Base-by-base conservation (phyloP, 2,329 filamentous ascomycete genomes). In the Beauveria caledonica region DNA sequence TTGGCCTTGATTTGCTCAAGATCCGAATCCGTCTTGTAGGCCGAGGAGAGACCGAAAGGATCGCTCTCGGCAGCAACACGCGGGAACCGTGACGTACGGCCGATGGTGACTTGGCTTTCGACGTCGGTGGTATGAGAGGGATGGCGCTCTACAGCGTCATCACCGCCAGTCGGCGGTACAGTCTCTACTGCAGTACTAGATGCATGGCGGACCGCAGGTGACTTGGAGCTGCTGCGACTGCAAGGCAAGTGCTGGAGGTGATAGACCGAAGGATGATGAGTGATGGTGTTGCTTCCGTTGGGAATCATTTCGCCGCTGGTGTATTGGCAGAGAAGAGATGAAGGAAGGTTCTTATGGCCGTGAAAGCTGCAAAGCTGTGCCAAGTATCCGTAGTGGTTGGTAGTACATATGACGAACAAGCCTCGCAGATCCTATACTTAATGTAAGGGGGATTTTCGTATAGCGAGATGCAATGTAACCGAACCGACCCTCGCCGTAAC, bases 1-100 rank as follows among this genome's bases (percentile, higher is more conserved):
- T 95, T 96, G 61, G 91, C 87, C 64, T 85, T 85, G 72, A 96
- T 93, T 67, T 83, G 79, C 40, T 86, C 82, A 64, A 97, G 84
- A 71, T 97, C 90, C 19, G 81, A 83, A 33, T 85, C 78, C 21
- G 88, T 86, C 76, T 96, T 97, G 72, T 94, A 84, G 58, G 84
- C 86, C 2, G 84, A 83, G 1, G 89, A 85, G 4, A 97, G 85
- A 59, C 86, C 84, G 73, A 91, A 94, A 0, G 93, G 93, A 67
- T 97, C 93, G 68, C 84, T 88, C 65, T 86, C 85, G 27, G 74
- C 72, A 21, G 79, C 83, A 68, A 86, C 83, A 9, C 78, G 79
- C 0, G 87, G 86, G 8, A 83, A 74, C 44, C 77, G 77, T 48
- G 79, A 68, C n/a, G 64, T 68, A 42, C 65, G 66, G 33, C 69